A percentile compares a stretch with the other conserved stretches of the same genome.
Conservation (phyloP, 208 protist species). For the Spongospora subterranea region DNA sequence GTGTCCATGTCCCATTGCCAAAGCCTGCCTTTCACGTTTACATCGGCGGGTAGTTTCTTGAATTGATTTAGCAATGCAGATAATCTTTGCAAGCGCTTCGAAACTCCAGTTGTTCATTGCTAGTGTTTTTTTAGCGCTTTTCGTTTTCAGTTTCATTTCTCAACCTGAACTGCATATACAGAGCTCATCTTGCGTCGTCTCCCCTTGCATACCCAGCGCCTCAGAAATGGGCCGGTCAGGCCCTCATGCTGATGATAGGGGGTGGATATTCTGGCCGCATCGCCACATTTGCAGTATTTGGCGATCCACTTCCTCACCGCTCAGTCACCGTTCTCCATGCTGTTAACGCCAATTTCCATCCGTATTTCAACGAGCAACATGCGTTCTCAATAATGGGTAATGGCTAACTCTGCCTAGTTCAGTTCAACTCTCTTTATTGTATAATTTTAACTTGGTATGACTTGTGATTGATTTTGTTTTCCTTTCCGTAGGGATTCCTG, state of each 20-base stretch:
- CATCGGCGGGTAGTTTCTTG: slow-evolving; percentile 1
- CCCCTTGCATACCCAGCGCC: not conserved
- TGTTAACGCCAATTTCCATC: slow-evolving; percentile 8
- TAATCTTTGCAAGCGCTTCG: too few relatives aligned
- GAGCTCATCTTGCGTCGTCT: slow-evolving; percentile 5
- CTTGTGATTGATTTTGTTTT: not conserved
- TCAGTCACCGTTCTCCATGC: slow-evolving; percentile 16
- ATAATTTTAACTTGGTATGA: not conserved
- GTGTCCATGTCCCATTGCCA: not conserved
- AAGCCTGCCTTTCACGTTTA: slow-evolving; percentile 40
- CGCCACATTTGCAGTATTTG: not conserved
- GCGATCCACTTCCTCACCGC: slow-evolving; percentile 28
- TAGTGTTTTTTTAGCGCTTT: not conserved
- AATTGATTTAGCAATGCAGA: too few relatives aligned
- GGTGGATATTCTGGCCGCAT: slow-evolving; percentile 39
- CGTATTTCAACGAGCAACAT: slow-evolving; percentile 54
- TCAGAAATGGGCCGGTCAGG: slow-evolving; percentile 13
- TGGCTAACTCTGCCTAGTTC: not conserved
- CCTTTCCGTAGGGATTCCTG: not conserved
- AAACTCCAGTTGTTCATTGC: too few relatives aligned
- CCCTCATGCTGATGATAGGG: not conserved
- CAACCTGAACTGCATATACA: not conserved
- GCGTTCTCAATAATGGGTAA: slow-evolving; percentile 17
- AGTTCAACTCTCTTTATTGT: not conserved
- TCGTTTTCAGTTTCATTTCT: not conserved